These are phyloP conservation scores for Chalciporus piperatus DNA, from an alignment of 768 basidiomycete species.

Conservation along the genomic window DNA sequence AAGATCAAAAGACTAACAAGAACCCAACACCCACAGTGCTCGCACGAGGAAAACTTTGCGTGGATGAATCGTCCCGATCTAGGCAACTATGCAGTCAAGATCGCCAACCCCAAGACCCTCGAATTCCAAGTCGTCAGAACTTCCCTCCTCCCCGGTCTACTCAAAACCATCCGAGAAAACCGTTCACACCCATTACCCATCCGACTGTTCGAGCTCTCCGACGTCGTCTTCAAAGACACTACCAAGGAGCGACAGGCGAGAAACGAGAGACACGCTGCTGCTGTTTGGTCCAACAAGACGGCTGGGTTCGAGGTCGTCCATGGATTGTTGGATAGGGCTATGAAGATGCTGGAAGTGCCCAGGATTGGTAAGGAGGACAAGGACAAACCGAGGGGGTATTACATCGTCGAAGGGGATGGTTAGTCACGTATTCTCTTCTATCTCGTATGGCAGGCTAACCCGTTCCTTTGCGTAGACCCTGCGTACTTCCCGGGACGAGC, in stretches of 20 bases:
- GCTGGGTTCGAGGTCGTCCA: conserved; percentile 97
- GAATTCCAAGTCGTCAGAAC: conserved; percentile 99
- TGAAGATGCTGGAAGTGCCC: conserved; percentile 94
- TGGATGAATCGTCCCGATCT: conserved; percentile 88
- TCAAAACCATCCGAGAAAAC: conserved; percentile 97
- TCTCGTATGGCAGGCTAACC: conserved; percentile 5
- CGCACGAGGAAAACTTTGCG: conserved; percentile 97
- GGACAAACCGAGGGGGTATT: conserved; percentile 75
- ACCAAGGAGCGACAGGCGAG: conserved; percentile 76
- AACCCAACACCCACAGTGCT: conserved; percentile 61
- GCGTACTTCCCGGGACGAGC: conserved; percentile 96
- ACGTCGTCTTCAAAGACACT: conserved; percentile 87
- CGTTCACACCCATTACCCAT: conserved; percentile 89
- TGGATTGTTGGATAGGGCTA: conserved; percentile 89
- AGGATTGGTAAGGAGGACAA: conserved; percentile 59
- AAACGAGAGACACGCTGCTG: conserved; percentile 86
- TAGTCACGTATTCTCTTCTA: conserved; percentile 25
- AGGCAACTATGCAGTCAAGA: conserved; percentile 76
- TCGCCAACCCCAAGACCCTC: conserved; percentile 95
- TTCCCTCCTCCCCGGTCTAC: conserved; percentile 89
- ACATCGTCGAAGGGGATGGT: conserved; percentile 87
- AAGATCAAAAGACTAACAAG: conserved; percentile 5
- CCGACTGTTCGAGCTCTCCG: conserved; percentile 90
- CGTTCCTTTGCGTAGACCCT: conserved; percentile 53
- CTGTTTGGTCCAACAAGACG: conserved; percentile 94